Percentiles rank a stretch among this genome's conserved stretches.
Conservation (phyloP, 108 stramenopile genomes). For the Aureococcus anophagefferens region DNA sequence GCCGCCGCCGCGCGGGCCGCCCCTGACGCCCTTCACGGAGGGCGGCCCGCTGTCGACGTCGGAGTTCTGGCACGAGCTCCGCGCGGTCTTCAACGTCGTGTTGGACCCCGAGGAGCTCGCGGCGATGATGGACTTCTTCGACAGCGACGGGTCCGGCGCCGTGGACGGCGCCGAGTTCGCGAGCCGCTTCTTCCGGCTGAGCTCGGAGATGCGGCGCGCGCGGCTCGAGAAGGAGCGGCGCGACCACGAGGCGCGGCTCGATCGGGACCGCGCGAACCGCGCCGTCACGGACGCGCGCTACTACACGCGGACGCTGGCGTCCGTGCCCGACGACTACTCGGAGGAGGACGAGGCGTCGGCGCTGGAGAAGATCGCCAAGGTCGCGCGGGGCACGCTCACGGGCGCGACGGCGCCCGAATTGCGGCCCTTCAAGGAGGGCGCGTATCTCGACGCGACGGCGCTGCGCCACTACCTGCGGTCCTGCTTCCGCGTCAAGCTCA, state of each 20-base stretch:
- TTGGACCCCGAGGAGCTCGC: conserved; percentile 23
- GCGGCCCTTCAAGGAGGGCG: not conserved
- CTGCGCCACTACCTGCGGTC: not conserved
- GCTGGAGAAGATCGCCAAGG: not conserved
- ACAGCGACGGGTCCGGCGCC: conserved; percentile 27
- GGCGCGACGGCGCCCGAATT: not conserved
- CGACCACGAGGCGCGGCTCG: not conserved
- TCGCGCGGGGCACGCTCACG: not conserved
- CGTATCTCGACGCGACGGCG: not conserved
- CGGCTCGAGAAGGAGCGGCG: not conserved
- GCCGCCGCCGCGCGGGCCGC: not conserved
- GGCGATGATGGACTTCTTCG: conserved; percentile 24
- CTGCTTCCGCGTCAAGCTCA: conserved; percentile 25
- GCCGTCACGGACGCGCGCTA: not conserved
- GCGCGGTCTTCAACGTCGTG: conserved; percentile 20
- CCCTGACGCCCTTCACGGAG: not conserved
- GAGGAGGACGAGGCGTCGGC: not conserved
- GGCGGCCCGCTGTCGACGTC: not conserved
- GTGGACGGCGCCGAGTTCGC: conserved; percentile 29
- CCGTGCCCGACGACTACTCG: not conserved
- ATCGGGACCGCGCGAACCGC: not conserved
- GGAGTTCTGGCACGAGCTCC: not conserved
- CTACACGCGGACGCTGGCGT: not conserved
- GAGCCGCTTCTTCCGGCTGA: conserved; percentile 12
- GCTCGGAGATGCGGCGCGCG: conserved; percentile 7